These are phyloP conservation scores for Coleophoma crateriformis DNA, from an alignment of 2,329 filamentous ascomycete species.

Conservation along the genomic window DNA sequence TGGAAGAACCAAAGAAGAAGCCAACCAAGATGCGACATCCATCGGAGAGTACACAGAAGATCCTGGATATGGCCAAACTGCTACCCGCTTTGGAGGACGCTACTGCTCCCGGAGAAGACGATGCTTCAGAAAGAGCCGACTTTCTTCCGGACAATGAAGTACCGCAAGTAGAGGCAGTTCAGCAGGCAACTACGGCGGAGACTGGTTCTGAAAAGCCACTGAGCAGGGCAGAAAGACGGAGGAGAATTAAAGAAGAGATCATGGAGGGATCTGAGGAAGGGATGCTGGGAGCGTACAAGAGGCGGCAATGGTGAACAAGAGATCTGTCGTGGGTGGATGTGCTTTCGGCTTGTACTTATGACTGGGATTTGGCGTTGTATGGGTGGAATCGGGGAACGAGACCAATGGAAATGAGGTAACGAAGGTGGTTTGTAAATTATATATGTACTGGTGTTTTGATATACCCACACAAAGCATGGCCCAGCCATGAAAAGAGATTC, in stretches of 20 bases:
- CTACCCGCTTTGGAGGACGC: too few species aligned
- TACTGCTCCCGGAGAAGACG: not conserved
- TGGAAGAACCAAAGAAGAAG: not conserved
- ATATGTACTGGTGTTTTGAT: not conserved
- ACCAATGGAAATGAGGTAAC: not conserved
- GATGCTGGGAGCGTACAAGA: slow-evolving; percentile 41
- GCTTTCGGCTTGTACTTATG: too few species aligned
- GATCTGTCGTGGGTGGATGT: not conserved
- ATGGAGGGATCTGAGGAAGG: slow-evolving; percentile 32
- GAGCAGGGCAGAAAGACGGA: slow-evolving; percentile 36
- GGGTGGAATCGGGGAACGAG: not conserved
- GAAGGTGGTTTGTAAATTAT: not conserved
- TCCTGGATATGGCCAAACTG: not conserved
- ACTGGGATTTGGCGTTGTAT: too few species aligned
- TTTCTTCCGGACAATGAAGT: not conserved
- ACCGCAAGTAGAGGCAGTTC: not conserved
- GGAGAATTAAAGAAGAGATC: slow-evolving; percentile 54
- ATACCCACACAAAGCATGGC: slow-evolving; percentile 6
- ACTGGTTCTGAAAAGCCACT: slow-evolving; percentile 10
- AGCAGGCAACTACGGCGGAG: slow-evolving; percentile 1
- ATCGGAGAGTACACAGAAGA: not conserved
- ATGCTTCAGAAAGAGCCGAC: not conserved
- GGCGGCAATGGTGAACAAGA: slow-evolving; percentile 42
- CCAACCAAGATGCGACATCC: too few species aligned
- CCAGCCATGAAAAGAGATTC: slow-evolving; percentile 7